Percentiles rank a stretch among this genome's conserved stretches.
Conservation (phyloP, 2,329 filamentous ascomycete species). For the Lachnellula subtilissima region DNA sequence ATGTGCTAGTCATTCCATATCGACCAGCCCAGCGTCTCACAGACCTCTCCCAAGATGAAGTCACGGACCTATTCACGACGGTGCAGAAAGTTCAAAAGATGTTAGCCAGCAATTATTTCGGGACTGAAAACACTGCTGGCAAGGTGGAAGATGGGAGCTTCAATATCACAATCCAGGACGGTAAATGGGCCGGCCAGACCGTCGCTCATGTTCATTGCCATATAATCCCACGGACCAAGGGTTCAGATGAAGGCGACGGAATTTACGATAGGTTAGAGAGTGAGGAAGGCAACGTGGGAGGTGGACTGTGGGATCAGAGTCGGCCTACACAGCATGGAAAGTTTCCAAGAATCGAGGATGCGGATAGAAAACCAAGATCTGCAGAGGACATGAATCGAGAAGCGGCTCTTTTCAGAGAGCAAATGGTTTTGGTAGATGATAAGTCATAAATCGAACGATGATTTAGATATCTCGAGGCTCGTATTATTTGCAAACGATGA, state of each 20-base stretch:
- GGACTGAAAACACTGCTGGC: slow-evolving; percentile 40
- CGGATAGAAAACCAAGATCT: slow-evolving; percentile 59
- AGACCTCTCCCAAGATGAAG: slow-evolving; percentile 27
- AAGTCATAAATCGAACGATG: neutral
- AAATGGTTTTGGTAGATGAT: slow-evolving; percentile 22
- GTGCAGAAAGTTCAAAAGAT: slow-evolving; percentile 79
- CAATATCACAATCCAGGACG: slow-evolving; percentile 95
- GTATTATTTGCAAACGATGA: no score
- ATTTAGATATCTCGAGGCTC: no score
- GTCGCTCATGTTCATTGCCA: slow-evolving; percentile 93
- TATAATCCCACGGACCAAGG: slow-evolving; percentile 68
- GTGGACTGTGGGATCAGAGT: slow-evolving; percentile 56
- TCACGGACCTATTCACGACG: slow-evolving; percentile 77
- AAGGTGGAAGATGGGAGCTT: slow-evolving; percentile 61
- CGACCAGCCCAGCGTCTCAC: slow-evolving; percentile 62
- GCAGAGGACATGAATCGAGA: slow-evolving; percentile 76
- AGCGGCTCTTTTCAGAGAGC: slow-evolving; percentile 44
- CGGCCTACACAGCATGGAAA: slow-evolving; percentile 47
- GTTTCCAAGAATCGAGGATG: slow-evolving; percentile 69
- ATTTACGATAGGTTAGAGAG: slow-evolving; percentile 80
- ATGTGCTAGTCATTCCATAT: slow-evolving; percentile 83
- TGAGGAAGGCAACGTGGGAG: slow-evolving; percentile 78
- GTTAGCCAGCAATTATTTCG: slow-evolving; percentile 56
- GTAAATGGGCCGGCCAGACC: slow-evolving; percentile 83
- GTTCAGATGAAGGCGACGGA: slow-evolving; percentile 57